Base-by-base conservation (phyloP, 202 grass and related monocot genomes). In the Musa balbisiana region DNA sequence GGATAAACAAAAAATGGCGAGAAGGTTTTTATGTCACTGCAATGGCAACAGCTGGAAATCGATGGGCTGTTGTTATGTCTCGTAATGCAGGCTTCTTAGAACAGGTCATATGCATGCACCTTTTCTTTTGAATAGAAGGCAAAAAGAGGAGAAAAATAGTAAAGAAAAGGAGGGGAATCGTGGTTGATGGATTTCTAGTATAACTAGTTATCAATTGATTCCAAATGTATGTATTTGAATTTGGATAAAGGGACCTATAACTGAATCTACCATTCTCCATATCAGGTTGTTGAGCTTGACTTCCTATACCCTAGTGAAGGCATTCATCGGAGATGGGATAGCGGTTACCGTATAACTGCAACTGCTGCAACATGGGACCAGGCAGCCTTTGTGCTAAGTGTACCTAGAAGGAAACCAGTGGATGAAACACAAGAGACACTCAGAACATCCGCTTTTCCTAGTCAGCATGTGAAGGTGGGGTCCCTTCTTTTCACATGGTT, bases 1-100 rank as follows among this genome's bases (percentile, higher is more conserved):
- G 95, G 95, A 99, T 99, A 92, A 95, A 92, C 76, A 99, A 99
- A 84, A 99, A 95, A 80, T 99, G 91, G 95, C 79, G 82, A 66
- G 95, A 99, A 78, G 82, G 87, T 84, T 99, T 92, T 72, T 99
- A 87, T 86, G 91, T 99, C 69, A 99, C 95, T 59, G 81, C 91
- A 66, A 99, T 99, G 95, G 91, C 91, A 74, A 88, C 91, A 83
- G 91, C 95, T 82, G 95, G 91, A 73, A 88, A 70, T 75, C 92
- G 29, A 71, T 51, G 55, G 67, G 79, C 79, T 10, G 79, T 81
- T 65, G 71, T 73, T 22, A 53, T 73, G 79, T 66, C 70, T 21
- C 58, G 70, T 52, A 81, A 65, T 66, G 70, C 55, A 54, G 79
- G 79, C 71, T 81, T 81, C 26, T 73, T 49, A 66, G 58, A 73